Evolutionary conservation across 306 rosid species (phyloP), one percentile per base, ranked within the genome.

Genomic region (peach (Prunus persica)): DNA sequence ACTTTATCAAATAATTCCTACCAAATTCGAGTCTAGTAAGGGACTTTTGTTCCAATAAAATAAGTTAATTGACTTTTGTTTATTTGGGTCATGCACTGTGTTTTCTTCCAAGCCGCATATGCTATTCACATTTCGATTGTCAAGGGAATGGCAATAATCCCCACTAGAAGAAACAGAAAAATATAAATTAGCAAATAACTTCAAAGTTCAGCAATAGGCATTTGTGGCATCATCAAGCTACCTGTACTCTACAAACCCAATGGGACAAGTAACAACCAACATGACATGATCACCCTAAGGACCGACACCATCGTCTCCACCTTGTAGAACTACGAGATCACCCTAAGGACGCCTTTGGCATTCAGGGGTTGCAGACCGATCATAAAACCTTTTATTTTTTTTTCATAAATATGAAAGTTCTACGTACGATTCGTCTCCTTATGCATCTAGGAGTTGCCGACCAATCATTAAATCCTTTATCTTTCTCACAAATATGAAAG

Each of bases 391-490:
- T 30, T 30, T 3, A 30, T 3, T 30, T 3, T 30, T 3, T 30
- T 30, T 0, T 30, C 0, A 30, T 0, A 30, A 30, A 0, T 30
- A 30, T 30, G 4, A 30, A 30, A 30, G 4, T 30, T 3, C 0
- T 30, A 30, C 0, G 5, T 30, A 30, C 3, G 3, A 30, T 30
- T 28, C 0, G 30, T 28, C 3, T 28, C 0, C 3, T 28, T 28
- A 28, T 0, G 1, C 7, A 1, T 32, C 1, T 1, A 32, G 0
- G 38, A 0, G 0, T 32, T 32, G 7, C 1, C 5, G 2, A 34
- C 0, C 41, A 2, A 34, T 34, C 41, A 1, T 34, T 5, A 34
- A 34, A 34, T 2, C 41, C 1, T 1, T 34, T 34, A 34, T 34
- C 2, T 34, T 34, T 34, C 2, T 34, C 8, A 34, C 1, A 34